These are phyloP conservation scores for Debaryomycetaceae sp. DNA, from an alignment of 1,139 yeast genomes.

Conservation along the genomic window DNA sequence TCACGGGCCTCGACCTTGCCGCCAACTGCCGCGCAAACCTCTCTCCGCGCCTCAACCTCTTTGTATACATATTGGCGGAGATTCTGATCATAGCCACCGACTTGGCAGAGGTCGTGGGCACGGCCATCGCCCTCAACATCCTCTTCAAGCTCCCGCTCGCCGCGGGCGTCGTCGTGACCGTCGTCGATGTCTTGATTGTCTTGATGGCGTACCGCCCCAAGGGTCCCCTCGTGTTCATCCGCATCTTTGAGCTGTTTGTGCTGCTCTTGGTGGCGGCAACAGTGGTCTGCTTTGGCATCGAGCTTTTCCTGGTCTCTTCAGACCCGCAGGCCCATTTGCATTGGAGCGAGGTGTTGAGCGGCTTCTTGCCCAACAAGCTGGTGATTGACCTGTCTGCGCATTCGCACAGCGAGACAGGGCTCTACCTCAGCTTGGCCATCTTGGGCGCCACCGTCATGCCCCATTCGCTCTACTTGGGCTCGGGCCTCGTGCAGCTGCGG, in stretches of 20 bases:
- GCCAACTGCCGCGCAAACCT: constrained; percentile 75
- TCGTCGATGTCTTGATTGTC: constrained; percentile 75
- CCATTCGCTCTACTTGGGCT: constrained; percentile 83
- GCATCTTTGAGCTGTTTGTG: constrained; percentile 78
- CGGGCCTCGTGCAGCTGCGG: constrained; percentile 88
- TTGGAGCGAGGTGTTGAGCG: constrained; percentile 46
- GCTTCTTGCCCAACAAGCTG: constrained; percentile 69
- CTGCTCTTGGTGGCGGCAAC: constrained; percentile 70
- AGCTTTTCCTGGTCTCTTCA: constrained; percentile 57
- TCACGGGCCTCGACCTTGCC: constrained; percentile 69
- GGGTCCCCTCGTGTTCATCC: constrained; percentile 66
- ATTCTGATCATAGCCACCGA: constrained; percentile 73
- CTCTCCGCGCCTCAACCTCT: constrained; percentile 46
- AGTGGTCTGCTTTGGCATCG: constrained; percentile 75
- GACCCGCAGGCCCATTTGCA: constrained; percentile 39
- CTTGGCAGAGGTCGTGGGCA: constrained; percentile 80
- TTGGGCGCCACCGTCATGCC: constrained; percentile 99
- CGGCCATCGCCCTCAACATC: constrained; percentile 82
- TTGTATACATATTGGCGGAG: constrained; percentile 56
- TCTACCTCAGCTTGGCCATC: constrained; percentile 80
- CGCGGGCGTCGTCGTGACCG: constrained; percentile 72
- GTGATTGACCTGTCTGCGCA: constrained; percentile 50
- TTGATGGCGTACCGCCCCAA: constrained; percentile 84
- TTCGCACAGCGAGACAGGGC: constrained; percentile 51
- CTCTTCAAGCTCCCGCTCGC: constrained; percentile 67